Conservation (phyloP, 176 grass and related monocot genomes). For the Chrysopogon serrulatus region DNA sequence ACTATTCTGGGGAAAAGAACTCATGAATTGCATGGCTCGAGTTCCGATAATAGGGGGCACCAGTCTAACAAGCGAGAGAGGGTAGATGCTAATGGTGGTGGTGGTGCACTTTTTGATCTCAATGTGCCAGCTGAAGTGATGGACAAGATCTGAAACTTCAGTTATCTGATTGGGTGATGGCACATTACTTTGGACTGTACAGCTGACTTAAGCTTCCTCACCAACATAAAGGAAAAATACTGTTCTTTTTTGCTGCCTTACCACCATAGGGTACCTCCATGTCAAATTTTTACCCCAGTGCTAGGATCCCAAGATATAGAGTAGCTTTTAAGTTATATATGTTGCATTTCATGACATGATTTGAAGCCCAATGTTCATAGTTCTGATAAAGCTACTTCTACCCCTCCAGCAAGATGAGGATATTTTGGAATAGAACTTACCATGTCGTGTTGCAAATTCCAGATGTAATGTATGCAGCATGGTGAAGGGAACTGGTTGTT, state of each 20-base stretch:
- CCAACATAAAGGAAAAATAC: constrained; percentile 44
- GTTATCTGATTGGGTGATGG: constrained; percentile 13
- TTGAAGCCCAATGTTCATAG: constrained; percentile 37
- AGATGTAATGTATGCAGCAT: constrained; percentile 12
- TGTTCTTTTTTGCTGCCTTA: constrained; percentile 41
- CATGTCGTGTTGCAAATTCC: background rate
- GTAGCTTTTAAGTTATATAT: constrained; percentile 31
- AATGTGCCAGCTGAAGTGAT: constrained; percentile 72
- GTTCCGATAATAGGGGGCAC: constrained; percentile 60
- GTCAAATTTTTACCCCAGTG: constrained; percentile 8
- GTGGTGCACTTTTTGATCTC: constrained; percentile 71
- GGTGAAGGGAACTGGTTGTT: background rate
- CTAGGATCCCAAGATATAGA: constrained; percentile 40
- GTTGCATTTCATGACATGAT: constrained; percentile 29
- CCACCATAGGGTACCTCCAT: background rate
- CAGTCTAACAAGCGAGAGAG: constrained; percentile 62
- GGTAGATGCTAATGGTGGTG: constrained; percentile 33
- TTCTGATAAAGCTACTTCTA: constrained; percentile 35
- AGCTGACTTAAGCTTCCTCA: constrained; percentile 51
- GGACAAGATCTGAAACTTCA: constrained; percentile 49
- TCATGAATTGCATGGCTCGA: constrained; percentile 54
- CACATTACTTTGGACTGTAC: constrained; percentile 45
- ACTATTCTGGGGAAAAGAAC: constrained; percentile 44
- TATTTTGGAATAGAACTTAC: constrained; percentile 30
- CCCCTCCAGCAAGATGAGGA: constrained; percentile 1